A percentile compares a stretch with the other conserved stretches of the same genome.
phyloP scores from a whole-genome alignment of 768 basidiomycete genomes.

The Auricularia auricula-judae region DNA sequence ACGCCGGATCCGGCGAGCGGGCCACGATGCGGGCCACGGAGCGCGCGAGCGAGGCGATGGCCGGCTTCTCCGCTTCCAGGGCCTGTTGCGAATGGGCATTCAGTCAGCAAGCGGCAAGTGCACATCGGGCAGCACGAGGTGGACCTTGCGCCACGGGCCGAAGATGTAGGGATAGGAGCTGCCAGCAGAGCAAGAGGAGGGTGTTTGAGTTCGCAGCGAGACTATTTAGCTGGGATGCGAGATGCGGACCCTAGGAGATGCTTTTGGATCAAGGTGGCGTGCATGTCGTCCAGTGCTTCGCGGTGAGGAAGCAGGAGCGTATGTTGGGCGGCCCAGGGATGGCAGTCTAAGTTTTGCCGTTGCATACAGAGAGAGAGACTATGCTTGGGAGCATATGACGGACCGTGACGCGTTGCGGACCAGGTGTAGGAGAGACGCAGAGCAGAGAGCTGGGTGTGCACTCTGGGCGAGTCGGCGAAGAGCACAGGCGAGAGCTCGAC shows the following conservation, averaged over 20 bases:
- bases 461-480: neutral
- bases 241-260: conserved; percentile 9
- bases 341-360: neutral
- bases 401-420: neutral
- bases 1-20: conserved; percentile 39
- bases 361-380: too few species aligned
- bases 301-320: conserved; percentile 6
- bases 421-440: neutral
- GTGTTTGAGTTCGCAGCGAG: too few species aligned
- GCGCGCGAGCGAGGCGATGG: conserved; percentile 36
- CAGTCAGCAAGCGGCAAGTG: conserved; percentile 4
- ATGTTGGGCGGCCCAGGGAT: neutral
- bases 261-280: neutral
- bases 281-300: conserved; percentile 1
- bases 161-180: conserved; percentile 75
- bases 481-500: neutral
- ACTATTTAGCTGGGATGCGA: neutral
- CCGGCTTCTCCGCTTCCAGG: conserved; percentile 40
- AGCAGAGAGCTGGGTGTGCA: neutral
- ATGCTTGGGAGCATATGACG: neutral
- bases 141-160: conserved; percentile 54
- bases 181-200: conserved; percentile 6
- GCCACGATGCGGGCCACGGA: conserved; percentile 41
- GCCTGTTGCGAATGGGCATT: conserved; percentile 28
- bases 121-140: conserved; percentile 6